Evolutionary conservation across 2,329 filamentous ascomycete species (phyloP).

Genomic region (Phaeoacremonium minimum): DNA sequence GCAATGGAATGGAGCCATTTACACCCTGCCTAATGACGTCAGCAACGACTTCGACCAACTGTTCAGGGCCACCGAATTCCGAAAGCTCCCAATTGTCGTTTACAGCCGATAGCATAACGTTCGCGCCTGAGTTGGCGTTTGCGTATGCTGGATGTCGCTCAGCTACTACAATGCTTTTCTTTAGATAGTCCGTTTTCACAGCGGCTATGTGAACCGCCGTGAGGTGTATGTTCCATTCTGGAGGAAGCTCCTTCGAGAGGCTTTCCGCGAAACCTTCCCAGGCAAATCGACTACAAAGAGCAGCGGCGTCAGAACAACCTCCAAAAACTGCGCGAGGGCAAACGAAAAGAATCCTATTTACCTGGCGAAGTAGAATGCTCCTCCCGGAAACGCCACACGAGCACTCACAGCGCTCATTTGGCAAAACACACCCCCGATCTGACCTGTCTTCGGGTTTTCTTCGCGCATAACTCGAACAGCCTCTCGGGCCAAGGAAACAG

Average conservation of each 20-base stretch:
- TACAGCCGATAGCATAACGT: no score
- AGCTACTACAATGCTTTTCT: constrained; percentile 21
- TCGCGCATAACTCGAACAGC: constrained; percentile 23
- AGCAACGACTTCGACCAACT: no score
- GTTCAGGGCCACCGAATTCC: no score
- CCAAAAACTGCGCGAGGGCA: no score
- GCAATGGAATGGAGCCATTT: no score
- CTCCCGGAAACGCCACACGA: constrained; percentile 24
- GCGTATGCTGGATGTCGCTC: constrained; percentile 34
- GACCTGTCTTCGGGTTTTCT: constrained; percentile 16
- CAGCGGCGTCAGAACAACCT: no score
- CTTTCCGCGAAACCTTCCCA: constrained; percentile 42
- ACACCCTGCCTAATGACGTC: no score
- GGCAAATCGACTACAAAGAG: constrained; percentile 38
- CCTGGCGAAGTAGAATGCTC: constrained; percentile 27
- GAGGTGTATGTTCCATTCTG: constrained; percentile 37
- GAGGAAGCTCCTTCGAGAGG: constrained; percentile 34
- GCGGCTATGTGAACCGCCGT: constrained; percentile 36
- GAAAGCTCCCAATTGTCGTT: no score
- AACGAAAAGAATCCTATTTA: no score
- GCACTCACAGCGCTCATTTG: constrained; percentile 52
- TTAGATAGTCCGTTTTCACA: constrained; percentile 28
- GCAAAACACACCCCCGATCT: constrained; percentile 44
- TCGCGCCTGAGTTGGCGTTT: no score
- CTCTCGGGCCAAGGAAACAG: constrained; percentile 15